phyloP scores from a whole-genome alignment of 306 rosid genomes.

The Acacia crassicarpa region DNA sequence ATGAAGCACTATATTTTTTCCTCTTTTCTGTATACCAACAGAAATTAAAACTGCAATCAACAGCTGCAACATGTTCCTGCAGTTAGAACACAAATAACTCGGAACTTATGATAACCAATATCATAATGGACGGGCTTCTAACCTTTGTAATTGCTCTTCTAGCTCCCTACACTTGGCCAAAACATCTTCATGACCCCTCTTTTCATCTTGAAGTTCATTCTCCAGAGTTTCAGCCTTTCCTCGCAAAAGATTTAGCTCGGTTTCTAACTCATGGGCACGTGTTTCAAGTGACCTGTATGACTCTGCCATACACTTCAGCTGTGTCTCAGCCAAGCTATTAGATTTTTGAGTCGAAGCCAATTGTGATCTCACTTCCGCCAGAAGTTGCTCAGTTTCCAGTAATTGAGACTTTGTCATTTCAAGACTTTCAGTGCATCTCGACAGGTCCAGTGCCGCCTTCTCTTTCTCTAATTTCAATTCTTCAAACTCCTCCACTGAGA shows the following conservation, averaged over 20 bases:
- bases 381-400: constrained; percentile 84
- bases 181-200: constrained; percentile 66
- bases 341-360: constrained; percentile 76
- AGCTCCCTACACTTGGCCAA: constrained; percentile 69
- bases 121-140: constrained; percentile 28
- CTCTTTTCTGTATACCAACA: constrained; percentile 3
- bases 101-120: background rate
- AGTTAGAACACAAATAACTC: constrained; percentile 7
- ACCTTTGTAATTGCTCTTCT: constrained; percentile 82
- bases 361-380: constrained; percentile 76
- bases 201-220: constrained; percentile 76
- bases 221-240: constrained; percentile 66
- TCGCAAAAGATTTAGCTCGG: constrained; percentile 60
- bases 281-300: constrained; percentile 90
- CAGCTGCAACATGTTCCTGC: background rate
- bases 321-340: constrained; percentile 90
- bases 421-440: constrained; percentile 65
- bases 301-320: constrained; percentile 98
- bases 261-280: constrained; percentile 72
- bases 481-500: constrained; percentile 63
- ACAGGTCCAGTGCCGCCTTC: constrained; percentile 55
- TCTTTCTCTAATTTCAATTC: constrained; percentile 75
- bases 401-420: constrained; percentile 72
- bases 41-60: constrained; percentile 17
- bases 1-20: constrained; percentile 14